A percentile compares a stretch with the other conserved stretches of the same genome.
Evolutionary conservation across 768 basidiomycete species (phyloP).

Genomic region (Clitopilus passeckerianus): DNA sequence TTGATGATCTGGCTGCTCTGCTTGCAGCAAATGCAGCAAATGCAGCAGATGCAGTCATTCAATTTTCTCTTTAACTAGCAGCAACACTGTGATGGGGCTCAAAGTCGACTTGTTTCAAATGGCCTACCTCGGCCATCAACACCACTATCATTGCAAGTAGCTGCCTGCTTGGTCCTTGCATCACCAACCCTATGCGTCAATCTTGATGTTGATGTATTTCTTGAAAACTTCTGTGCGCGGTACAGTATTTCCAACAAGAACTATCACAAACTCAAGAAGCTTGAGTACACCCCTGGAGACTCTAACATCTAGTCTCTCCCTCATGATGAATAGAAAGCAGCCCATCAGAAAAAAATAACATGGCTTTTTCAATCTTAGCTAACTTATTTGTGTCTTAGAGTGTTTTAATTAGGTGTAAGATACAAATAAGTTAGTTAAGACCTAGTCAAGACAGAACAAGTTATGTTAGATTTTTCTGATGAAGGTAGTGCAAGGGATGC

Average conservation of each 20-base stretch:
- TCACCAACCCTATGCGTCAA: neutral
- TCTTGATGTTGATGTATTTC: neutral
- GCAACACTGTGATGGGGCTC: neutral
- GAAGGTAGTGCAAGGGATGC: too few relatives aligned
- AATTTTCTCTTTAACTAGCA: neutral
- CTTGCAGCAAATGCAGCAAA: constrained; percentile 1
- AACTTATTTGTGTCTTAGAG: too few relatives aligned
- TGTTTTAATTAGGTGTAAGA: too few relatives aligned
- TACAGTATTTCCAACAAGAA: neutral
- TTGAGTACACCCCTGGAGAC: neutral
- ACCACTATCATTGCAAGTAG: neutral
- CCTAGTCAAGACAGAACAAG: too few relatives aligned
- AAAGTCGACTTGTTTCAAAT: neutral
- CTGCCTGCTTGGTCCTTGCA: neutral
- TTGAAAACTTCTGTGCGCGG: neutral
- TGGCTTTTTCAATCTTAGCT: too few relatives aligned
- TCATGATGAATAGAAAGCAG: neutral
- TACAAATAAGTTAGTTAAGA: too few relatives aligned
- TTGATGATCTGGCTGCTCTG: neutral
- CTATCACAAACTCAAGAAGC: neutral
- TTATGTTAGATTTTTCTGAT: too few relatives aligned
- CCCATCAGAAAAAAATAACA: too few relatives aligned
- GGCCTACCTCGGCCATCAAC: neutral
- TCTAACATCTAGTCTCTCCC: neutral
- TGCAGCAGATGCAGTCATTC: neutral